Evolutionary conservation across 176 grass and related monocot genomes (phyloP), one percentile per base, ranked within the genome.

Genomic region (Alopecurus myosuroides): DNA sequence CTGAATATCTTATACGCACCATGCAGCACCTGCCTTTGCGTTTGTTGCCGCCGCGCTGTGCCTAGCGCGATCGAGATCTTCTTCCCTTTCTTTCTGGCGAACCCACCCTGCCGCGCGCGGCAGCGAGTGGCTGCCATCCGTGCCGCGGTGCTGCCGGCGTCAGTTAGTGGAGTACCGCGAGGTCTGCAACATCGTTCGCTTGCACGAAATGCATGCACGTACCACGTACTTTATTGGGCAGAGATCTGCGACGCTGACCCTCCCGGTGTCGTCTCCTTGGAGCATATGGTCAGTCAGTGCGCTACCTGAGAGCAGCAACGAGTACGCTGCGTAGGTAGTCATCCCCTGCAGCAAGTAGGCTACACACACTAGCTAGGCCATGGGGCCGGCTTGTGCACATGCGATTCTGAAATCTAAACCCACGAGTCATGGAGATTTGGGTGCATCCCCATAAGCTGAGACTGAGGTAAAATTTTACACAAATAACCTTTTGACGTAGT

Each of bases 1-100:
- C 85, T 80, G 89, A 61, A 90, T 90, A 90, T 87, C 80, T 90
- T 87, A 80, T 70, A 53, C 75, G 29, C 18, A 29, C 39, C 74
- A 77, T 40, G 28, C 12, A 22, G 29, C 46, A 81, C 72, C 82
- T 90, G 12, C 58, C 58, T 62, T 30, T 56, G 51, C 4, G 45
- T 85, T 85, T 81, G 50, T 55, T 30, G 28, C 20, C 12, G 37
- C 51, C 9, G 17, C 4, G 22, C 52, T 17, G 26, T 30, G 64
- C 46, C 23, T 40, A 20, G 29, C 9, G 36, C 35, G 5, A 15
- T 18, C 45, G 2, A 46, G 46, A 49, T 17, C 46, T 20, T 33
- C 2, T 12, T 4, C 36, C 6, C 68, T 87, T 87, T 35, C 8
- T 28, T 14, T 14, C 70, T 19, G 22, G 37, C 50, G 61, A 70